Conservation (phyloP, 2,329 filamentous ascomycete genomes). For the Huntiella moniliformis region DNA sequence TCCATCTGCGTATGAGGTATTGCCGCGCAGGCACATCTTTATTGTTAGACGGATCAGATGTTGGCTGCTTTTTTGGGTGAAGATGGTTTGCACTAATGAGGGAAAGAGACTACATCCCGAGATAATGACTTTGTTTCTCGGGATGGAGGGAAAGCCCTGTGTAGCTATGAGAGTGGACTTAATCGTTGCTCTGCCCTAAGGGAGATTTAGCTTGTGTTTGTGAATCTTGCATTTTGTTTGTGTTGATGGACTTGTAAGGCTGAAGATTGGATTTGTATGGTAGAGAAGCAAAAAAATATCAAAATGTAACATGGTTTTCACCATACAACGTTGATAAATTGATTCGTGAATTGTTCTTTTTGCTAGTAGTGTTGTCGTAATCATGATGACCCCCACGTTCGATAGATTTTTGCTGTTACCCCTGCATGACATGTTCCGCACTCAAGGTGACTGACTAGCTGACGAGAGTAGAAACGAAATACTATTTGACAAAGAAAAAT, state of each 20-base stretch:
- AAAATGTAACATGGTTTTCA: not conserved
- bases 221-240: not conserved
- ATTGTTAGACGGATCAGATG: not conserved
- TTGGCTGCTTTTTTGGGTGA: conserved; percentile 17
- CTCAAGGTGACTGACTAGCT: too few species aligned
- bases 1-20: conserved; percentile 5
- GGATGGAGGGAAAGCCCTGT: conserved; percentile 93
- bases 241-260: not conserved
- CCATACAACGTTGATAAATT: not conserved
- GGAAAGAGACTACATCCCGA: conserved; percentile 78
- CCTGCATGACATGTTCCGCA: too few species aligned
- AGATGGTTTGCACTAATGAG: conserved; percentile 77
- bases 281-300: not conserved
- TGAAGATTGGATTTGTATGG: not conserved
- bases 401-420: too few species aligned
- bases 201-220: not conserved
- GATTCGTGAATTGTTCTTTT: too few species aligned
- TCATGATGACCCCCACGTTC: too few species aligned
- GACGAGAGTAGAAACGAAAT: too few species aligned
- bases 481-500: too few species aligned
- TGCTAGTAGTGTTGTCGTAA: too few species aligned
- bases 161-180: conserved; percentile 69
- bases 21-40: conserved; percentile 7
- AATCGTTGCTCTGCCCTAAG: conserved; percentile 53
- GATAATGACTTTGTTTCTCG: conserved; percentile 13